phyloP scores from a whole-genome alignment of 495 filamentous ascomycete genomes.

The Aspergillus leporis region DNA sequence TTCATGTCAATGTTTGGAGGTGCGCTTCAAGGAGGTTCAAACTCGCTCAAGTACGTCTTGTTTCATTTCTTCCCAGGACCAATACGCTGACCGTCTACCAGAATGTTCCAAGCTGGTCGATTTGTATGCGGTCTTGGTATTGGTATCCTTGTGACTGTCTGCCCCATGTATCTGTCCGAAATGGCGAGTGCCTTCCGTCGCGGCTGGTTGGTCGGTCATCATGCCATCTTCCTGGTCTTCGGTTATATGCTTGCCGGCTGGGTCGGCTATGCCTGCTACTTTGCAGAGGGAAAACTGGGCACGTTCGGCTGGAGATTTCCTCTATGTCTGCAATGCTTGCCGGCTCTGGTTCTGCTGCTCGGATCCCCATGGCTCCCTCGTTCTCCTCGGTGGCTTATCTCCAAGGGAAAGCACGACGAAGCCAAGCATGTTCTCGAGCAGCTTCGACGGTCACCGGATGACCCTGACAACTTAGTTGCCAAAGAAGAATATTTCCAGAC shows the following conservation, averaged over 20 bases:
- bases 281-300: conserved; percentile 29
- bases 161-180: conserved; percentile 49
- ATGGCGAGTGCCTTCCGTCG: conserved; percentile 36
- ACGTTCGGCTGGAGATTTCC: conserved; percentile 49
- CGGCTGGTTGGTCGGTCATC: conserved; percentile 40
- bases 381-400: conserved; percentile 49
- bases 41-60: conserved; percentile 34
- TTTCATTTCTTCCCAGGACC: background rate
- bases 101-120: conserved; percentile 51
- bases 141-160: conserved; percentile 46
- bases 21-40: conserved; percentile 45
- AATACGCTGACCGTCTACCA: background rate
- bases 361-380: conserved; percentile 42
- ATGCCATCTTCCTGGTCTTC: conserved; percentile 43
- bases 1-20: conserved; percentile 45
- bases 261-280: conserved; percentile 47
- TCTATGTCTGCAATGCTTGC: conserved; percentile 42
- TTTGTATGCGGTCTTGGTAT: conserved; percentile 50
- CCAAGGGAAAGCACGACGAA: conserved; percentile 39
- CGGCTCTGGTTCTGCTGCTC: conserved; percentile 39
- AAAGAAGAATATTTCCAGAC: conserved; percentile 43
- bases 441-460: conserved; percentile 33
- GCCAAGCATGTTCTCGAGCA: conserved; percentile 32
- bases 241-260: conserved; percentile 46
- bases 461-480: conserved; percentile 33